Conservation (phyloP, 2,329 filamentous ascomycete species). For the Chrysosporium queenslandicum region DNA sequence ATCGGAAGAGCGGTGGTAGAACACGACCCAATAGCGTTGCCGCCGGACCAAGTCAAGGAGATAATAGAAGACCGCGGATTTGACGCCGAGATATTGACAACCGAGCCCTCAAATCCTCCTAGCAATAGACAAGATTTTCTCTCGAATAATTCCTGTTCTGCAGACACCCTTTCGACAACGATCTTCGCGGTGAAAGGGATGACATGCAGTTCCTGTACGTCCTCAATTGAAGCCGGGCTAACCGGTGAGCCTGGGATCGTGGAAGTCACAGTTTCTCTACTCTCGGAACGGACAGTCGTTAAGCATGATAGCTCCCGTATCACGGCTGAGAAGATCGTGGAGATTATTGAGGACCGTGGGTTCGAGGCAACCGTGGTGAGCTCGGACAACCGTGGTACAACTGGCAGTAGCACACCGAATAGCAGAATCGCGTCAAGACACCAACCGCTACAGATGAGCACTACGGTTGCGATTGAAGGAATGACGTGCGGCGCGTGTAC, state of each 20-base stretch:
- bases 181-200: constrained; percentile 74
- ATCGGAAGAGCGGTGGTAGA: constrained; percentile 93
- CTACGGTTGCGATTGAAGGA: constrained; percentile 80
- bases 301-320: constrained; percentile 58
- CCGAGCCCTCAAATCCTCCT: constrained; percentile 54
- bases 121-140: constrained; percentile 29
- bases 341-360: constrained; percentile 44
- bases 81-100: constrained; percentile 78
- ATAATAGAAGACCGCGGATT: constrained; percentile 89
- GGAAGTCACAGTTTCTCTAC: constrained; percentile 68
- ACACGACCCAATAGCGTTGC: constrained; percentile 66
- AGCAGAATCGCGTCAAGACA: constrained; percentile 22
- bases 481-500: constrained; percentile 99
- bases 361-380: constrained; percentile 47
- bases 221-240: constrained; percentile 72
- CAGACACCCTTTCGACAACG: constrained; percentile 42
- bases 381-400: neutral
- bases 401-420: constrained; percentile 47
- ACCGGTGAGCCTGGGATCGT: constrained; percentile 63
- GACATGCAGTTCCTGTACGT: constrained; percentile 85
- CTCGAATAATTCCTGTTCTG: constrained; percentile 19
- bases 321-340: constrained; percentile 38
- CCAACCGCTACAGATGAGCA: constrained; percentile 47
- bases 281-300: constrained; percentile 76
- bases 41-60: constrained; percentile 66